Conservation (phyloP, 1,284 basidiomycete species). For the Thelephora terrestris region DNA sequence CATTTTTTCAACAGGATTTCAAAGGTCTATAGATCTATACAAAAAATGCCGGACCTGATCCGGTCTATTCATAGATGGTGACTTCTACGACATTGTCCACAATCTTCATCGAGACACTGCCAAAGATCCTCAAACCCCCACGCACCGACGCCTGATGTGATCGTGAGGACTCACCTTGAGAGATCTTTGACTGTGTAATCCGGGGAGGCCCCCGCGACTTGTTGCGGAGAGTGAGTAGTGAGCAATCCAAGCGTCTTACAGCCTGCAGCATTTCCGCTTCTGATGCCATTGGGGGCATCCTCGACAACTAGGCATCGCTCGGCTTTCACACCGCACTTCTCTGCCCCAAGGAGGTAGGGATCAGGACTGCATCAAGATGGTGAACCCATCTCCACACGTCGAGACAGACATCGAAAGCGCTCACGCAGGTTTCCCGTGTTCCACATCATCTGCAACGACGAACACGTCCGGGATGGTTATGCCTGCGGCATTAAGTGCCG, state of each 20-base stretch:
- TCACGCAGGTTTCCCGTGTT: slow-evolving; percentile 70
- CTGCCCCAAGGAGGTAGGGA: slow-evolving; percentile 72
- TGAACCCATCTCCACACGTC: slow-evolving; percentile 15
- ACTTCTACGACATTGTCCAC: slow-evolving; percentile 34
- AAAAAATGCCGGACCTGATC: slow-evolving; percentile 15
- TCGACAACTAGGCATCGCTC: slow-evolving; percentile 74
- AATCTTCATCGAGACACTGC: slow-evolving; percentile 36
- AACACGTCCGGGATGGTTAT: slow-evolving; percentile 55
- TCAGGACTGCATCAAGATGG: slow-evolving; percentile 50
- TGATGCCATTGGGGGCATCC: slow-evolving; percentile 76
- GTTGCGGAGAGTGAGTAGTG: slow-evolving; percentile 63
- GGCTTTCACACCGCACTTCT: slow-evolving; percentile 48
- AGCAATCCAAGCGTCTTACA: slow-evolving; percentile 71
- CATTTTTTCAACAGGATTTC: slow-evolving; percentile 29
- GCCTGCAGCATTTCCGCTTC: slow-evolving; percentile 67
- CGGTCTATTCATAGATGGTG: slow-evolving; percentile 19
- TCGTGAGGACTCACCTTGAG: slow-evolving; percentile 32
- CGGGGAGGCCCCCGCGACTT: slow-evolving; percentile 47
- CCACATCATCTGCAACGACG: slow-evolving; percentile 73
- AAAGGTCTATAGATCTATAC: slow-evolving; percentile 39
- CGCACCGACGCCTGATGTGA: background rate
- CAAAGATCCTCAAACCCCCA: background rate
- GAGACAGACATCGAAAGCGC: slow-evolving; percentile 14
- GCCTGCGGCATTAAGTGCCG: slow-evolving; percentile 41
- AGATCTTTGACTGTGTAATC: slow-evolving; percentile 57